These are phyloP conservation scores for Boletellus ananas DNA, from an alignment of 768 basidiomycete genomes.

Conservation along the genomic window DNA sequence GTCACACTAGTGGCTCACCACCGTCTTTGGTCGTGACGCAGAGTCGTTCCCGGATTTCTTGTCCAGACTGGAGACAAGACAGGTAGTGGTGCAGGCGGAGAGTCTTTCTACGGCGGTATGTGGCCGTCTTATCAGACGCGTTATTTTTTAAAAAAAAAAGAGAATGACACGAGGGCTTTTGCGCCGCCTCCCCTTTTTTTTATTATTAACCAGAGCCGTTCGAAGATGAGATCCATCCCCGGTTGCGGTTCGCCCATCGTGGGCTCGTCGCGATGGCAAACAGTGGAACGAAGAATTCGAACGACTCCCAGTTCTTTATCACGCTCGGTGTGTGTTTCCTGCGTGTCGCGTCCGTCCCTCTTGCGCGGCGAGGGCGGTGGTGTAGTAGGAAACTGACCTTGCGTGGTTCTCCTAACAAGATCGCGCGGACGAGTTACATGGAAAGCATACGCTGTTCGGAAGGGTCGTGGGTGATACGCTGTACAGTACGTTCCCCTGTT, in stretches of 20 bases:
- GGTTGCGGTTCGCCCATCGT: conserved; percentile 84
- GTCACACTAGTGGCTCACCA: not conserved
- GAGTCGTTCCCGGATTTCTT: conserved; percentile 87
- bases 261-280: conserved; percentile 96
- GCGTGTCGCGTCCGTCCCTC: not conserved
- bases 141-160: no score
- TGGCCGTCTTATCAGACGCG: not conserved
- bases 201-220: conserved; percentile 62
- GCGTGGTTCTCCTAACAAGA: conserved; percentile 41
- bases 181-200: not conserved
- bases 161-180: not conserved
- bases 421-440: conserved; percentile 87
- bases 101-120: conserved; percentile 89
- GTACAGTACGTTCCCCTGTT: conserved; percentile 58
- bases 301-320: conserved; percentile 94
- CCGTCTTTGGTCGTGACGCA: conserved; percentile 18
- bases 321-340: conserved; percentile 62
- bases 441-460: conserved; percentile 95
- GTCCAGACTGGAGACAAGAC: conserved; percentile 95
- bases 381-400: not conserved
- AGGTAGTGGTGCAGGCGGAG: conserved; percentile 87
- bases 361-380: no score
- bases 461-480: conserved; percentile 83
- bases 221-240: conserved; percentile 91
- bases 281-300: conserved; percentile 78